Base-by-base conservation (phyloP, 352 stramenopile species). In the Ophiocytium majus region DNA sequence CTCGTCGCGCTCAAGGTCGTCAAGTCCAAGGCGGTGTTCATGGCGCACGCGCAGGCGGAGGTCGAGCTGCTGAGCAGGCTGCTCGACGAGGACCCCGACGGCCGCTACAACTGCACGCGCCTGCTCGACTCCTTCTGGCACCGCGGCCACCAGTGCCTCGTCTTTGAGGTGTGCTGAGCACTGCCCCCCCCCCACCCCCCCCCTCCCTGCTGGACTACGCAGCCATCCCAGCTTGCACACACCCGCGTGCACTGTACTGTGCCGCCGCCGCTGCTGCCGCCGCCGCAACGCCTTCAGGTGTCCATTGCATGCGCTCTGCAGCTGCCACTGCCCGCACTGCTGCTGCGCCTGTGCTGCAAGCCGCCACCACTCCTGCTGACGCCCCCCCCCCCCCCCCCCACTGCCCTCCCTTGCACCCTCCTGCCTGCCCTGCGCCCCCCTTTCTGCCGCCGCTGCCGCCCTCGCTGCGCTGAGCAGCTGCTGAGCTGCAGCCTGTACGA, bases 141-240 rank as follows among this genome's bases (percentile, higher is more conserved):
- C 89, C 91, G 97, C 49, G 95, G 94, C 64, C 97, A 99, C 90
- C 94, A 98, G 92, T 99, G 96, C 89, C 87, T 99, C n/a, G 95
- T 99, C 37, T 99, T 99, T 89, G 96, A 99, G 90, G 95, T 95
- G 43, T 57, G 43, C 14, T 57, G 43, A 57, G 43, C 14, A 14
- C 43, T 57, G 43, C 14, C 43, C 43, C 43, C 43, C 43, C 43
- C 43, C 43, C 43, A 14, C 43, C 43, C 43, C 43, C 43, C 43
- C 43, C 43, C 43, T 14, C 43, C 43, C 43, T 14, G 43, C 43
- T 5, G 14, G 5, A 57, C 43, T 57, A 14, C 5, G 43, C 43
- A n/a, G n/a, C n/a, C n/a, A n/a, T n/a, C n/a, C n/a, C n/a, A n/a
- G n/a, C n/a, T n/a, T n/a, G n/a, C n/a, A n/a, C n/a, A n/a, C n/a